Conservation (phyloP, 164 flowering plant species). For the Stephania japonica region DNA sequence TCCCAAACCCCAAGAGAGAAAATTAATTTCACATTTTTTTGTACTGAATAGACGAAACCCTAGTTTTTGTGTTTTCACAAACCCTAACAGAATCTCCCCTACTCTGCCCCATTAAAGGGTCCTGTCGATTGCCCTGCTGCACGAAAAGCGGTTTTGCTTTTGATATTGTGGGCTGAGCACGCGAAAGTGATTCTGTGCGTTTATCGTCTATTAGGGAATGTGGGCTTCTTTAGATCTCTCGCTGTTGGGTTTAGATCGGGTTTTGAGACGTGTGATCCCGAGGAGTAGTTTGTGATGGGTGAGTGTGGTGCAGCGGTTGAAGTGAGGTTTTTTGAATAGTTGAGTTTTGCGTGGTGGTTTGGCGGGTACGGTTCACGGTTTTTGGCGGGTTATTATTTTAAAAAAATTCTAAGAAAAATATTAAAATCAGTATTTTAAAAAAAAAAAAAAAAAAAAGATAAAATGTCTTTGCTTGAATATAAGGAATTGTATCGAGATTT, state of each 20-base stretch:
- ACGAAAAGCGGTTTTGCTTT: background rate
- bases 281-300: background rate
- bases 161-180: background rate
- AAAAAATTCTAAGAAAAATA: background rate
- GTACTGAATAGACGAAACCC: no score
- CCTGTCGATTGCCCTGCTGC: background rate
- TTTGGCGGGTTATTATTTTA: no score
- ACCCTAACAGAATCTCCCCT: background rate
- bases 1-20: background rate
- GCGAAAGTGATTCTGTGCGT: background rate
- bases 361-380: background rate
- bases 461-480: no score
- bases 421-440: no score
- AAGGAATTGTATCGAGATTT: no score
- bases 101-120: no score
- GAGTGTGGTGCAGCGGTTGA: background rate
- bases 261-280: background rate
- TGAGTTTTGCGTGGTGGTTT: background rate
- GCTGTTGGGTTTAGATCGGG: no score
- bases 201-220: background rate
- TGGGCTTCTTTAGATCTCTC: no score
- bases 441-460: no score
- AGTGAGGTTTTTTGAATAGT: background rate
- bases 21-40: no score
- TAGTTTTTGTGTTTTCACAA: background rate